Evolutionary conservation across 2,329 filamentous ascomycete genomes (phyloP), one percentile per base, ranked within the genome.

Genomic region (Bipolaris bicolor): DNA sequence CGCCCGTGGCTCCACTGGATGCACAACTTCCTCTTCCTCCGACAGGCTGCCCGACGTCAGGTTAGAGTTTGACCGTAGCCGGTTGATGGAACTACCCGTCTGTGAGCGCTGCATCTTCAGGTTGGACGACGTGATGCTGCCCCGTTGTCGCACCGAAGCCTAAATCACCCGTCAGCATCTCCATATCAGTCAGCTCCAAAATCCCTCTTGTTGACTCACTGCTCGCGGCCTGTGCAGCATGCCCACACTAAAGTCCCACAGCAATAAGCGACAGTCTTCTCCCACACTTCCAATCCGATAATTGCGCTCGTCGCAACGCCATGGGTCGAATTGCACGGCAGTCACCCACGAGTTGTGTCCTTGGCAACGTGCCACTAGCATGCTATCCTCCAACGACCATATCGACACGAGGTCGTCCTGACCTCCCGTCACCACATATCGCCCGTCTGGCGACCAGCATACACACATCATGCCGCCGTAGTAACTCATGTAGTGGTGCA

Each of bases 191-290:
- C 33, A 16, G 20, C 51, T 31, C 31, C 31, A 15, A 29, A 24
- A 13, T 22, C 18, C 16, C n/a, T 13, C 16, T 29, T 18, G 39
- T 41, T 18, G 39, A 45, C 52, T 57, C 80, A 92, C 90, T 65
- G 86, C 89, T 78, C 94, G 94, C 18, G 95, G 94, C 58, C 93
- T 86, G 76, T 96, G 91, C 68, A 99, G 83, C 94, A 98, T 98
- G 67, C 92, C 92, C 40, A 97, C 92, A 64, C 89, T 97, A 75
- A 99, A 99, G 79, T 99, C 95, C 95, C 95, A 99, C 11, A 99
- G 81, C 57, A 97, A 86, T 16, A 99, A 81, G 55, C 92, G 85
- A 68, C 93, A 91, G 74, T 99, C 95, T 73, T 98, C 94, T 13
- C 94, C 95, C 0, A 99, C 94, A 69, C 92, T 97, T 29, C 95